Percentiles rank a stretch among this genome's conserved stretches.
Conservation (phyloP, 352 stramenopile genomes). For the Phytophthora crassamura region DNA sequence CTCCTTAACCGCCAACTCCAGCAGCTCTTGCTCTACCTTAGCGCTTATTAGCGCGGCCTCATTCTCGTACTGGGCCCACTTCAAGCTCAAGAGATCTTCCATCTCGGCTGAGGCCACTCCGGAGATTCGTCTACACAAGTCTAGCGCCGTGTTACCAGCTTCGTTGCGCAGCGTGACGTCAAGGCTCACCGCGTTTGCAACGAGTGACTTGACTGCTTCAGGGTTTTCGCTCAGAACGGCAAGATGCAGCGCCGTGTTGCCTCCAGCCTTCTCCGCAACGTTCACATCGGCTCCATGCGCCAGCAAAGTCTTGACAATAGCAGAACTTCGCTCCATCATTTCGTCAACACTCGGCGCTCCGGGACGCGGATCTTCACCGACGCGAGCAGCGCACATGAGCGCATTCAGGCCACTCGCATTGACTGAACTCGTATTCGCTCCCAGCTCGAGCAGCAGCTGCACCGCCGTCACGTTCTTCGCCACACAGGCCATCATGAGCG, state of each 20-base stretch:
- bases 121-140: slow-evolving; percentile 42
- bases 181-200: slow-evolving; percentile 27
- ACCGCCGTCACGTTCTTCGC: slow-evolving; percentile 72
- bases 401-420: slow-evolving; percentile 76
- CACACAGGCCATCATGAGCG: slow-evolving; percentile 88
- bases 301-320: slow-evolving; percentile 63
- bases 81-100: slow-evolving; percentile 34
- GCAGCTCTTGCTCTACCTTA: slow-evolving; percentile 38
- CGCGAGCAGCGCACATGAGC: slow-evolving; percentile 77
- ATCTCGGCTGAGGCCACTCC: slow-evolving; percentile 33
- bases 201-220: slow-evolving; percentile 45
- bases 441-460: slow-evolving; percentile 50
- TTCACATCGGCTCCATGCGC: slow-evolving; percentile 52
- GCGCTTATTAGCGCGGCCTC: slow-evolving; percentile 30
- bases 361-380: slow-evolving; percentile 44
- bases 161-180: slow-evolving; percentile 44
- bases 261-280: slow-evolving; percentile 41
- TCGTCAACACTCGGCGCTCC: slow-evolving; percentile 33
- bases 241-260: slow-evolving; percentile 80
- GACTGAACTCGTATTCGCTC: slow-evolving; percentile 40
- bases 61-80: slow-evolving; percentile 26
- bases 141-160: slow-evolving; percentile 42
- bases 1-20: slow-evolving; percentile 27
- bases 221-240: slow-evolving; percentile 72
- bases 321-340: slow-evolving; percentile 50